Percentiles rank a stretch among this genome's conserved stretches.
phyloP scores from a whole-genome alignment of 1,284 basidiomycete genomes.

The Exsudoporus floridanus region DNA sequence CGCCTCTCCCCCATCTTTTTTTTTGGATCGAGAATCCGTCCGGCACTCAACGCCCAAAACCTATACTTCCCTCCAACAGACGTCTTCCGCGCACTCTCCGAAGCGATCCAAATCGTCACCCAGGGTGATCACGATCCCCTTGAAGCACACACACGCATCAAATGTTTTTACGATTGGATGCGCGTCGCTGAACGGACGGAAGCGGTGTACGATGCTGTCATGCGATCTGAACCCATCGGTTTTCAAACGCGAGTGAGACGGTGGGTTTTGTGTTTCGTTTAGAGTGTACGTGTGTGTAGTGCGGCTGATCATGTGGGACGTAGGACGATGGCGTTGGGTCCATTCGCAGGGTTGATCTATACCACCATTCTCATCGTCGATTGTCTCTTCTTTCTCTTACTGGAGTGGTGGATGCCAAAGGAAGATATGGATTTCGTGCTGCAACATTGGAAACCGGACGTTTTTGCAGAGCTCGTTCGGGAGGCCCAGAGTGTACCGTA shows the following conservation, averaged over 20 bases:
- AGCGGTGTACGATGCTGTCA: slow-evolving; percentile 73
- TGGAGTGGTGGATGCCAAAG: slow-evolving; percentile 76
- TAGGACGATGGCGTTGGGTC: slow-evolving; percentile 71
- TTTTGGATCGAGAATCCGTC: neutral
- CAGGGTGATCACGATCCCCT: slow-evolving; percentile 74
- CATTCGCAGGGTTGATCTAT: slow-evolving; percentile 76
- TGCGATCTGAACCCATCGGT: slow-evolving; percentile 58
- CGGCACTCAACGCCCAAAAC: neutral
- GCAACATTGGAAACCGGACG: slow-evolving; percentile 41
- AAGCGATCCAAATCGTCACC: slow-evolving; percentile 75
- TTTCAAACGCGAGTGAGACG: slow-evolving; percentile 71
- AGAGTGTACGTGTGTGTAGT: neutral
- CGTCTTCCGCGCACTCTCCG: slow-evolving; percentile 78
- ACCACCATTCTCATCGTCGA: slow-evolving; percentile 78
- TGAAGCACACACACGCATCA: slow-evolving; percentile 76
- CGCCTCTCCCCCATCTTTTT: neutral
- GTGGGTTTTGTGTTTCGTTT: slow-evolving; percentile 39
- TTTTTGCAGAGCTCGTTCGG: slow-evolving; percentile 36
- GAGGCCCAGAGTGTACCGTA: neutral
- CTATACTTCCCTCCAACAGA: slow-evolving; percentile 48
- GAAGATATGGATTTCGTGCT: slow-evolving; percentile 68
- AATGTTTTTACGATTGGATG: slow-evolving; percentile 86
- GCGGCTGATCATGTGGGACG: neutral
- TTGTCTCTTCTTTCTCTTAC: slow-evolving; percentile 72
- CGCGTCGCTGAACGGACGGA: slow-evolving; percentile 83